Evolutionary conservation across 345 rosid genomes (phyloP).

Genomic region (Camelina laxa): DNA sequence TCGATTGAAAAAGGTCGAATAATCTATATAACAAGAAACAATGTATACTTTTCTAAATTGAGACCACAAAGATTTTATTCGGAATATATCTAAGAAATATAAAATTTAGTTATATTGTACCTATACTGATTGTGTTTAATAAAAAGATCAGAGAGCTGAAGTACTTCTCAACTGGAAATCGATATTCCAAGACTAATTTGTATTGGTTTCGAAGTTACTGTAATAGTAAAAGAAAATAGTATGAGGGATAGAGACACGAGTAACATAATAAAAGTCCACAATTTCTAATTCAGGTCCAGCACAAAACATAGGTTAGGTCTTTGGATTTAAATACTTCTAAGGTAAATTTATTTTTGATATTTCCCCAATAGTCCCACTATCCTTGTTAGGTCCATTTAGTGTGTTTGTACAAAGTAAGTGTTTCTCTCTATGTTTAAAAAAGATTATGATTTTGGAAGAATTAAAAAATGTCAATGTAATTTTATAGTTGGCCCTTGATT

Average conservation of each 20-base stretch:
- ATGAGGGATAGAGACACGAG: constrained; percentile 26
- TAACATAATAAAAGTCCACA: background rate
- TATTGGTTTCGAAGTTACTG: background rate
- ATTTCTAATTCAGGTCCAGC: constrained; percentile 25
- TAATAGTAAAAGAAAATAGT: constrained; percentile 18
- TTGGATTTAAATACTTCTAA: constrained; percentile 5
- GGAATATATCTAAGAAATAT: background rate
- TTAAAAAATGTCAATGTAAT: background rate
- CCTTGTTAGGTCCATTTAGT: constrained; percentile 13
- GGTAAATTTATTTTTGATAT: constrained; percentile 1
- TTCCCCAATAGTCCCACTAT: constrained; percentile 19
- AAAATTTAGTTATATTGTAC: too few species aligned
- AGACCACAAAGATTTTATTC: background rate
- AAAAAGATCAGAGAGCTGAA: background rate
- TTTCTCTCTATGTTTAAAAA: background rate
- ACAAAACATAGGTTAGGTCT: constrained; percentile 17
- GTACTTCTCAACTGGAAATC: background rate
- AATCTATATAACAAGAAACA: background rate
- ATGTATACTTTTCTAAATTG: background rate
- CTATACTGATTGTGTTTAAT: background rate
- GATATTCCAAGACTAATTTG: background rate
- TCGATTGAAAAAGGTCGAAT: background rate
- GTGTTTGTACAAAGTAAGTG: constrained; percentile 10
- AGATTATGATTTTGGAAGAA: background rate
- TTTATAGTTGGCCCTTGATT: background rate